Conservation (phyloP, 2,329 filamentous ascomycete species). For the Neonectria magnoliae region DNA sequence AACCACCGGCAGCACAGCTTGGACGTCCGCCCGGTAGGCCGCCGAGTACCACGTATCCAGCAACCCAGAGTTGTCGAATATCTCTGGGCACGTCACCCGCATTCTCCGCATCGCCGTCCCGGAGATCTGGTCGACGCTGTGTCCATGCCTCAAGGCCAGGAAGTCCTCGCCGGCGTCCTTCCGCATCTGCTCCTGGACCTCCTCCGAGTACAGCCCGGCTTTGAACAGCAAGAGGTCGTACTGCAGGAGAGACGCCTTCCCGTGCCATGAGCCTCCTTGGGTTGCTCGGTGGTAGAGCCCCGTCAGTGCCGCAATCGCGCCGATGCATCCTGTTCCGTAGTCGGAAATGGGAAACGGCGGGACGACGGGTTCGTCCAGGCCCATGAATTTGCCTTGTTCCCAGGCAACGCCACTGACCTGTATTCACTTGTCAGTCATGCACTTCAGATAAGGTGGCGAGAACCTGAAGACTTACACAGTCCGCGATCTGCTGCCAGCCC, state of each 20-base stretch:
- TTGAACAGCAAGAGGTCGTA: constrained; percentile 74
- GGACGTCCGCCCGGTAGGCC: constrained; percentile 43
- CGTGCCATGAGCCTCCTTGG: constrained; percentile 72
- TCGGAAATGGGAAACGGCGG: constrained; percentile 72
- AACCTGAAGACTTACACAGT: constrained; percentile 57
- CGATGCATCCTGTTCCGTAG: constrained; percentile 79
- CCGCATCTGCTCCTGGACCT: constrained; percentile 63
- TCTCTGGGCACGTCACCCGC: constrained; percentile 25
- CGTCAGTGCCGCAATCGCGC: constrained; percentile 71
- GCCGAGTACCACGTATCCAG: constrained; percentile 28
- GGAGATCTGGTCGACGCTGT: constrained; percentile 74
- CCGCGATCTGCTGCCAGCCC: constrained; percentile 79
- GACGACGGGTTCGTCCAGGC: constrained; percentile 69
- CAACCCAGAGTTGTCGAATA: constrained; percentile 9
- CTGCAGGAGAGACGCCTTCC: constrained; percentile 71
- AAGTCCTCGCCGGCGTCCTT: constrained; percentile 62
- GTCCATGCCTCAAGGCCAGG: constrained; percentile 65
- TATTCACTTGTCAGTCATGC: not conserved
- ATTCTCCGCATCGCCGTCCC: constrained; percentile 63
- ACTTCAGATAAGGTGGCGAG: not conserved
- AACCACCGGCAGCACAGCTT: constrained; percentile 56
- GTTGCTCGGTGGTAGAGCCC: constrained; percentile 72
- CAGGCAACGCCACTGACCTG: constrained; percentile 67
- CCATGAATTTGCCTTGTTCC: constrained; percentile 72
- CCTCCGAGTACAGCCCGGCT: constrained; percentile 64